Evolutionary conservation across 2,329 filamentous ascomycete genomes (phyloP).

Genomic region (Ophiocordyceps unilateralis): DNA sequence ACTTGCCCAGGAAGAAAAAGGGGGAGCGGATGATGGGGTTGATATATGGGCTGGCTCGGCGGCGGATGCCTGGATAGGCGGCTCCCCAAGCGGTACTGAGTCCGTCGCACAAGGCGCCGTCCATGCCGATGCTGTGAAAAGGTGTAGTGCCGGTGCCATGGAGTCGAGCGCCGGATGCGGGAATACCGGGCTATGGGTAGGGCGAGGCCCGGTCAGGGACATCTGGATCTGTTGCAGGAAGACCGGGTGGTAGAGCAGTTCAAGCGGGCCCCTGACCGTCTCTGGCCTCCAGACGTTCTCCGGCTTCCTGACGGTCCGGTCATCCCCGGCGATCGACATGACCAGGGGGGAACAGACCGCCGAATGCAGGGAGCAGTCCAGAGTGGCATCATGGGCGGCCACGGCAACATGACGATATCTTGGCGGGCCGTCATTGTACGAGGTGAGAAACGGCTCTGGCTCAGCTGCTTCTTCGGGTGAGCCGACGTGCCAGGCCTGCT

Average conservation of each 20-base stretch:
- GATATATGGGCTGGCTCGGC: background rate
- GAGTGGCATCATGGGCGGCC: background rate
- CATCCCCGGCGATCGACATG: too few relatives aligned
- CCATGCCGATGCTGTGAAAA: background rate
- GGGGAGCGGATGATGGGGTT: background rate
- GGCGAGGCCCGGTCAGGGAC: background rate
- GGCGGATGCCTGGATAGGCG: background rate
- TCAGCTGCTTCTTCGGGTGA: too few relatives aligned
- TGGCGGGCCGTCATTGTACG: background rate
- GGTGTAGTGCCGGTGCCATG: background rate
- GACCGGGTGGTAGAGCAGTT: background rate
- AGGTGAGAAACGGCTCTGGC: too few relatives aligned
- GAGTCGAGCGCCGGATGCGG: background rate
- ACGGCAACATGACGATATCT: background rate
- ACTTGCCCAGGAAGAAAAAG: background rate
- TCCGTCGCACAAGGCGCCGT: slow-evolving; percentile 1
- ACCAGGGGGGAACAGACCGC: background rate
- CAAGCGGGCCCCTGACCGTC: background rate
- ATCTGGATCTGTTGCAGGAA: slow-evolving; percentile 1
- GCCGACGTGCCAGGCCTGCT: too few relatives aligned
- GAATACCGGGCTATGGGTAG: background rate
- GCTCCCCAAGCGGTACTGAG: background rate
- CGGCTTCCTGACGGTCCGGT: background rate
- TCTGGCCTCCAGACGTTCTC: background rate
- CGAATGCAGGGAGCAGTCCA: background rate